Base-by-base conservation (phyloP, 179 eudicot species). In the Heliamphora pulchella region DNA sequence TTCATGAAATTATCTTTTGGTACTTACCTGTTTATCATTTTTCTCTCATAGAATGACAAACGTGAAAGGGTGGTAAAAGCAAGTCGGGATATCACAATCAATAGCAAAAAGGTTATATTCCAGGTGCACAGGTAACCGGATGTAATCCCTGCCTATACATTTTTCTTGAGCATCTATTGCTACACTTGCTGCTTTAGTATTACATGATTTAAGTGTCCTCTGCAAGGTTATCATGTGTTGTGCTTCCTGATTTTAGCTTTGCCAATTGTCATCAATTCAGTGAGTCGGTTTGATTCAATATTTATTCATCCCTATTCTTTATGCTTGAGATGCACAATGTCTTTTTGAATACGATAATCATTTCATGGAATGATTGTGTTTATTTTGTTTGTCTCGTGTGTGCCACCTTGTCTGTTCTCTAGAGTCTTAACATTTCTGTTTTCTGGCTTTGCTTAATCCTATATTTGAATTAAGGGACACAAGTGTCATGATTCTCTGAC, bases 31-130 rank as follows among this genome's bases (percentile, higher is more conserved):
- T 71, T 79, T 53, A 58, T 59, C 18, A 58, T 55, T 11, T 75
- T 31, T 74, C 4, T 75, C 41, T 41, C 80, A 80, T 87, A 95
- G 98, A 95, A 95, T 81, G 98, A 95, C 43, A 95, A 95, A 83
- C 83, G 98, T 86, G 98, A 95, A 87, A 89, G 94, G 79, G 89
- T 95, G 54, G 98, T 95, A 39, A 95, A 95, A 83, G 98, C 97
- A 55, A 95, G 98, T 80, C 91, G 98, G 58, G 98, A 93, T 84
- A 87, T 95, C 81, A 95, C 98, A 59, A 90, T 93, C 83, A 93
- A 93, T 77, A 95, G 98, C 90, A 95, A 95, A 84, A 95, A 95
- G 84, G 98, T 95, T 78, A 95, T 95, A 75, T 95, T 93, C 84
- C 98, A 93, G 86, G 98, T 95, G 81, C 98, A 95, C 87, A 94